These are phyloP conservation scores for Dunaliella primolecta DNA, from an alignment of 139 green algal genomes.

Conservation along the genomic window DNA sequence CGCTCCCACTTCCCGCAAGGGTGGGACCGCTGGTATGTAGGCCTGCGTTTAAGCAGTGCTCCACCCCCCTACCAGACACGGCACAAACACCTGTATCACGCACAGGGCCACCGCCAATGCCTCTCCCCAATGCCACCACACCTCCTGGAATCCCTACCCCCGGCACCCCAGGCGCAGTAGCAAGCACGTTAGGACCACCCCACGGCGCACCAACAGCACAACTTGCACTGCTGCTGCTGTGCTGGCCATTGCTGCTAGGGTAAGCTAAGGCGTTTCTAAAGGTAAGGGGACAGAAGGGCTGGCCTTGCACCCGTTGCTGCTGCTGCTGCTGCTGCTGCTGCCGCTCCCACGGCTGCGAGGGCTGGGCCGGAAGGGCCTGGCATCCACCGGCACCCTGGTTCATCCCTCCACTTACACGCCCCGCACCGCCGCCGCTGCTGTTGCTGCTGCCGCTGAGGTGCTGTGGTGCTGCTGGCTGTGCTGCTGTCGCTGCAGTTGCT, in stretches of 20 bases:
- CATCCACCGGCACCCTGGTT: too few species aligned
- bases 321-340: constrained; percentile 5
- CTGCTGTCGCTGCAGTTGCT: background rate
- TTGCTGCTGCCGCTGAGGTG: background rate
- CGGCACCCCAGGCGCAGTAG: too few species aligned
- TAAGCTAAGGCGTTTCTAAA: background rate
- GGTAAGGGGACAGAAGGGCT: background rate
- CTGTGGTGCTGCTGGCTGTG: background rate
- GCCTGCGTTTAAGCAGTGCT: too few species aligned
- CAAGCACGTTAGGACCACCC: too few species aligned
- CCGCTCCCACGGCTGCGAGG: background rate
- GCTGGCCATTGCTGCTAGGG: background rate
- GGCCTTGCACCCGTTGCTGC: background rate
- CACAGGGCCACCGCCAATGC: too few species aligned
- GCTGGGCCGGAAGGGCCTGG: background rate
- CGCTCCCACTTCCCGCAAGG: background rate
- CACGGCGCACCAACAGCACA: too few species aligned
- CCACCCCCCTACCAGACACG: too few species aligned
- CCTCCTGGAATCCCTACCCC: too few species aligned
- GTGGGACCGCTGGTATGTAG: background rate
- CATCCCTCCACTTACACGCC: background rate
- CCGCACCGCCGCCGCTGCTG: background rate
- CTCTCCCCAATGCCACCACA: too few species aligned
- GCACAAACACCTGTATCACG: too few species aligned
- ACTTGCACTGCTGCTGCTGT: background rate